Evolutionary conservation across 768 basidiomycete genomes (phyloP), one percentile per base, ranked within the genome.

Genomic region (Thelephora aurantiotincta): DNA sequence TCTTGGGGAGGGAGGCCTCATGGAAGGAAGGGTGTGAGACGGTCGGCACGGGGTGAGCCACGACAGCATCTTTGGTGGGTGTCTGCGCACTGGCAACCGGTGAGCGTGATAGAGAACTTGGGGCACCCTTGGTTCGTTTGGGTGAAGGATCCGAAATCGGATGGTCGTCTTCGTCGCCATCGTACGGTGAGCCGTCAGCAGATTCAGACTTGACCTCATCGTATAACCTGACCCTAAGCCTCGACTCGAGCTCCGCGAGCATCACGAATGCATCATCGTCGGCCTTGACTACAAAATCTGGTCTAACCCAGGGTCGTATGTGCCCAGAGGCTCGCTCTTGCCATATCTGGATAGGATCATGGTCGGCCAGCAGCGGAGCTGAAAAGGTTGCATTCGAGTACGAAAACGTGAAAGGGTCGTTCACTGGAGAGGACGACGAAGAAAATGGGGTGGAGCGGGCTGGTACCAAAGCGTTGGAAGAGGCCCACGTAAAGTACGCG

Each of bases 201-300:
- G 26, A 9, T 30, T 30, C 26, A 30, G 26, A 30, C 9, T 30
- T 30, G 26, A 41, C 22, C 14, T 41, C 38, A 41, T 41, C 60
- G 42, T 91, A 73, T 35, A 94, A 69, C 50, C 86, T 79, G 14
- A 90, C 64, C 42, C 93, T 74, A 48, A 98, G 66, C 23, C 89
- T 76, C n/a, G 87, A 75, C 63, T 98, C 93, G 14, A 98, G 71
- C 61, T 98, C 93, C 2, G 87, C 87, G 30, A 98, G 74, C 77
- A 96, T 92, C 45, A 98, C 75, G 56, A 98, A 94, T 6, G 89
- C 78, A 62, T 98, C 93, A 57, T 98, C 93, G 60, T 98, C 93
- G 1, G 84, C 86, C 65, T 98, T 98, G 56, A 87, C 78, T 36
- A 98, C 79, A 57, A 80, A 97, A 60, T 96, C 90, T 11, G 91